These are phyloP conservation scores for Colletotrichum lini DNA, from an alignment of 2,329 filamentous ascomycete genomes.

Conservation along the genomic window DNA sequence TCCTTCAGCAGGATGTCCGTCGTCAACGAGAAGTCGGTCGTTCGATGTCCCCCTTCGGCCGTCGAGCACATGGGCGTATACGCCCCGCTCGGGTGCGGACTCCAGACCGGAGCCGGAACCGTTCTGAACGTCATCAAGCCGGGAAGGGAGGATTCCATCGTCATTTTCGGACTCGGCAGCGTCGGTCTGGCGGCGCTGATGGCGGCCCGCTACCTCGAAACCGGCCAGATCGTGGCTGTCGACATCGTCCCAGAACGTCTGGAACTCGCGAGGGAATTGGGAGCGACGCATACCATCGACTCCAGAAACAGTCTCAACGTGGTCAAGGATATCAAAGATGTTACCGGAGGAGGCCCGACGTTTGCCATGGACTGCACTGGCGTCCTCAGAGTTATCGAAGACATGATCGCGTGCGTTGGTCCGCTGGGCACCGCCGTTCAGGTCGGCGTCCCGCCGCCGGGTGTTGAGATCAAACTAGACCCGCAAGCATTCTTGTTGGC, in stretches of 20 bases:
- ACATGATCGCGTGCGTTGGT: conserved; percentile 26
- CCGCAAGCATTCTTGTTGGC: conserved; percentile 25
- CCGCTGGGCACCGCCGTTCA: conserved; percentile 22
- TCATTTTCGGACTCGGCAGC: conserved; percentile 95
- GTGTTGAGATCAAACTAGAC: conserved; percentile 29
- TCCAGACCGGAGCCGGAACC: conserved; percentile 97
- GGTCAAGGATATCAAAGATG: conserved; percentile 92
- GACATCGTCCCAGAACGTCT: conserved; percentile 90
- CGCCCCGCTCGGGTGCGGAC: conserved; percentile 90
- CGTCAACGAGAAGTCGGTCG: conserved; percentile 97
- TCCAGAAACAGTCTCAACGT: conserved; percentile 83
- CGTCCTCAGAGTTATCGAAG: conserved; percentile 87
- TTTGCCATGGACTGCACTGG: conserved; percentile 99
- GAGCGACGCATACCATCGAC: conserved; percentile 97
- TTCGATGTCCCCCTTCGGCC: conserved; percentile 92
- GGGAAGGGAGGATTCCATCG: conserved; percentile 89
- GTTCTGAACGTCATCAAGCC: conserved; percentile 93
- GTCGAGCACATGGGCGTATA: conserved; percentile 78
- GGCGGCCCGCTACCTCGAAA: conserved; percentile 91
- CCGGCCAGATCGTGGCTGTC: conserved; percentile 80
- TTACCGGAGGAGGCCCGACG: conserved; percentile 97
- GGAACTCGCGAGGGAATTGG: conserved; percentile 92
- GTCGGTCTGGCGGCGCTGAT: conserved; percentile 91
- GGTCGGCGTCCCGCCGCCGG: conserved; percentile 33
- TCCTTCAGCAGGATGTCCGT: conserved; percentile 99